phyloP scores from a whole-genome alignment of 257 asterid genomes.

The Petunia secreta region DNA sequence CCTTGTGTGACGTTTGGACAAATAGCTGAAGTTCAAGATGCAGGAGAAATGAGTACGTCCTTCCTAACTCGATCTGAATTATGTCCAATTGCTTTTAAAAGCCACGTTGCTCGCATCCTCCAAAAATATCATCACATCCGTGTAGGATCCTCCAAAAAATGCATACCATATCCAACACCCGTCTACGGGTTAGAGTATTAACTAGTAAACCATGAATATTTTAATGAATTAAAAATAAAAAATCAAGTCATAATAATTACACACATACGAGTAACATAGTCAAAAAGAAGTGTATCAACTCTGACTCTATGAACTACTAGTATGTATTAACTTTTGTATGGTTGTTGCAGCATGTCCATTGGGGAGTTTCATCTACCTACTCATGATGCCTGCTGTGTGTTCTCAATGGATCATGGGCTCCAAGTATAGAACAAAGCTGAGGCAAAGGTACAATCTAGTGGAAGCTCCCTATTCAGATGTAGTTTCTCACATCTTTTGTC shows the following conservation, averaged over 20 bases:
- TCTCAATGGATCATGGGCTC: conserved; percentile 51
- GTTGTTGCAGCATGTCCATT: conserved; percentile 42
- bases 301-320: neutral
- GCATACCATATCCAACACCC: too few species aligned
- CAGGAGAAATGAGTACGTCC: conserved; percentile 45
- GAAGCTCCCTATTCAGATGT: conserved; percentile 58
- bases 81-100: neutral
- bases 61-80: neutral
- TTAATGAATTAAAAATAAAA: too few species aligned
- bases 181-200: too few species aligned
- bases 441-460: conserved; percentile 45
- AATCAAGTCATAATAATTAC: too few species aligned
- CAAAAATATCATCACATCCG: neutral
- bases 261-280: too few species aligned
- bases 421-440: conserved; percentile 46
- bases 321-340: neutral
- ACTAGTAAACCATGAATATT: too few species aligned
- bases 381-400: conserved; percentile 48
- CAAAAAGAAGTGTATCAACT: neutral
- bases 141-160: too few species aligned
- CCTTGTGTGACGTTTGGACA: conserved; percentile 67
- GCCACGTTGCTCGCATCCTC: neutral
- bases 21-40: conserved; percentile 52
- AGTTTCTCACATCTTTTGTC: conserved; percentile 46
- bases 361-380: conserved; percentile 44